Evolutionary conservation across 2,329 filamentous ascomycete genomes (phyloP), one percentile per base, ranked within the genome.

Genomic region (Paraphoma sp.): DNA sequence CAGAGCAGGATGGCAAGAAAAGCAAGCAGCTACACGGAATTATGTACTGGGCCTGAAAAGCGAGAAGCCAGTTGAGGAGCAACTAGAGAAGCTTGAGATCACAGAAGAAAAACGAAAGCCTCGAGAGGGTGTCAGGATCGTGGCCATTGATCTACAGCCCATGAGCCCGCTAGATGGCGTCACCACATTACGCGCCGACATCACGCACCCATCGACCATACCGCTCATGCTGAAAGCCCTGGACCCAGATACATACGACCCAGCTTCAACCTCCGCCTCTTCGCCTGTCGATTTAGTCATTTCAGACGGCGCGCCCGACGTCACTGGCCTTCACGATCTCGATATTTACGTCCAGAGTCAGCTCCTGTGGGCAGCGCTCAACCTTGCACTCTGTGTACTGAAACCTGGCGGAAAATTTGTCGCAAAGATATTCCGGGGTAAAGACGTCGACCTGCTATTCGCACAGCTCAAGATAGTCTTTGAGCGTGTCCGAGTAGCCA

Each of bases 341-440:
- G 95, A 99, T 78, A 98, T 98, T 66, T 99, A 99, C 78, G 91
- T 99, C 16, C 95, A 99, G 79, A 93, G 91, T 8, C 95, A 98
- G 78, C 85, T 99, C 8, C 88, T 99, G 48, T 97, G 96, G 77
- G 92, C 94, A 0, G 95, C 95, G 0, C 85, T 99, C 17, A 97
- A 97, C 75, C 86, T 99, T 2, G 93, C 95, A 0, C 86, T 97
- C 11, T 96, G 94, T 73, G 93, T 99, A 11, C 85, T 99, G 18
- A 90, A 91, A 57, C 93, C 93, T 0, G 95, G 95, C 43, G 95
- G 95, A 60, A 96, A 92, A 71, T 99, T 99, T 68, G 94, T 99
- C 7, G 95, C 95, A 57, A 99, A 99, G 82, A 97, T 99, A 59
- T 99, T 99, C 80, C 83, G 95, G 14, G 93, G 92, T 14, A 89